Percentiles rank a stretch among this genome's conserved stretches.
Conservation (phyloP, 306 rosid species). For the Dryas drummondii region DNA sequence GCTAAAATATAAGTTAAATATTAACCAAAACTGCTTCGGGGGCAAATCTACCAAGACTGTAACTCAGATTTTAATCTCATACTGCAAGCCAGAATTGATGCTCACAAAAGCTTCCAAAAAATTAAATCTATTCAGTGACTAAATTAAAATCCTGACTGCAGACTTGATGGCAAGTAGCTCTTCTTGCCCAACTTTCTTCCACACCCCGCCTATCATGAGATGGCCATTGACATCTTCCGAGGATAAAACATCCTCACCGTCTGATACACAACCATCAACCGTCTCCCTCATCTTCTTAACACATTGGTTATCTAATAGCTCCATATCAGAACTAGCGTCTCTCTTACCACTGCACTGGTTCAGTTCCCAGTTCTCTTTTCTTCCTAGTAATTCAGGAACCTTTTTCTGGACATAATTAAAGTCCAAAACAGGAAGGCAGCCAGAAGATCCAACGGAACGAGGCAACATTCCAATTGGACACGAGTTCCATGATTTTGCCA, state of each 20-base stretch:
- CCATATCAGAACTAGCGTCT: slow-evolving; percentile 43
- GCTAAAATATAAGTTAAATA: not conserved
- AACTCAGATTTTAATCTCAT: not conserved
- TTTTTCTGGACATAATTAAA: not conserved
- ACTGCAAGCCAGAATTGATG: not conserved
- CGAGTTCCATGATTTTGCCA: slow-evolving; percentile 71
- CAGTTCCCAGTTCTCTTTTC: slow-evolving; percentile 32
- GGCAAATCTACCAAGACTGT: not conserved
- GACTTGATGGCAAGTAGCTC: slow-evolving; percentile 57
- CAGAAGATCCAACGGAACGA: slow-evolving; percentile 58
- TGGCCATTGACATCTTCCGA: slow-evolving; percentile 35
- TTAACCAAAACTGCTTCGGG: not conserved
- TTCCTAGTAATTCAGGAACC: slow-evolving; percentile 24
- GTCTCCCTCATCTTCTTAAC: slow-evolving; percentile 61
- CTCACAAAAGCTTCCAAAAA: not conserved
- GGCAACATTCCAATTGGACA: slow-evolving; percentile 98
- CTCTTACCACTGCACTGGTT: slow-evolving; percentile 41
- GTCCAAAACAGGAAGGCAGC: slow-evolving; percentile 66
- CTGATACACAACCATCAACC: slow-evolving; percentile 22
- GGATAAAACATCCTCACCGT: slow-evolving; percentile 20
- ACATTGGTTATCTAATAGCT: slow-evolving; percentile 38
- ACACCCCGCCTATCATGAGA: slow-evolving; percentile 58
- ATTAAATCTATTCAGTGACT: slow-evolving; percentile 1
- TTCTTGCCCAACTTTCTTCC: slow-evolving; percentile 59
- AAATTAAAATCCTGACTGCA: slow-evolving; percentile 57